Percentiles rank a stretch among this genome's conserved stretches.
These are phyloP conservation scores for Candida hungchunana DNA, from an alignment of 805 yeast species.

Conservation along the genomic window DNA sequence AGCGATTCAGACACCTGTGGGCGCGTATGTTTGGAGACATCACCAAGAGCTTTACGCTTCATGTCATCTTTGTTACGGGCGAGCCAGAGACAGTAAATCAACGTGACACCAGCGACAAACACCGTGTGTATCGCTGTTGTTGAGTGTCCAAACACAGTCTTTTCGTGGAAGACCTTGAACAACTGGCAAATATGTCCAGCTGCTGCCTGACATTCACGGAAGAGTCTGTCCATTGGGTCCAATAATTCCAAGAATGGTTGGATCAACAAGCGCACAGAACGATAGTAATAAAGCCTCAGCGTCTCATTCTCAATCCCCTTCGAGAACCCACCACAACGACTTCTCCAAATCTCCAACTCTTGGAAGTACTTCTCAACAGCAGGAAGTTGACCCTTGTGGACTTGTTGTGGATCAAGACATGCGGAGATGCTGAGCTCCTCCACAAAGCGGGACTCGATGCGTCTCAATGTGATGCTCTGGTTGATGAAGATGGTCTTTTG, in stretches of 20 bases:
- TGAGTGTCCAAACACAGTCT: constrained; percentile 58
- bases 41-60: constrained; percentile 51
- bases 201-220: constrained; percentile 65
- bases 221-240: constrained; percentile 56
- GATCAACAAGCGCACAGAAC: constrained; percentile 54
- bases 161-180: constrained; percentile 59
- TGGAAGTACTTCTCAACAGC: constrained; percentile 49
- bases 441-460: constrained; percentile 57
- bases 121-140: constrained; percentile 64
- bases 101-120: constrained; percentile 65
- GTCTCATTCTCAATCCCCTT: constrained; percentile 56
- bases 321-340: constrained; percentile 43
- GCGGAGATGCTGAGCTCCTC: constrained; percentile 43
- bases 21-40: constrained; percentile 54
- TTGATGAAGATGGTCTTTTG: constrained; percentile 39
- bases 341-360: constrained; percentile 54
- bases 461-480: constrained; percentile 50
- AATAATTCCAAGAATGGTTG: constrained; percentile 62
- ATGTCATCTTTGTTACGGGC: constrained; percentile 58
- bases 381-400: constrained; percentile 38
- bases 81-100: constrained; percentile 63
- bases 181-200: constrained; percentile 67
- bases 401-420: constrained; percentile 22
- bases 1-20: constrained; percentile 52
- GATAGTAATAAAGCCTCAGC: constrained; percentile 51